phyloP scores from a whole-genome alignment of 2,329 filamentous ascomycete species.

The Saccharata proteae region DNA sequence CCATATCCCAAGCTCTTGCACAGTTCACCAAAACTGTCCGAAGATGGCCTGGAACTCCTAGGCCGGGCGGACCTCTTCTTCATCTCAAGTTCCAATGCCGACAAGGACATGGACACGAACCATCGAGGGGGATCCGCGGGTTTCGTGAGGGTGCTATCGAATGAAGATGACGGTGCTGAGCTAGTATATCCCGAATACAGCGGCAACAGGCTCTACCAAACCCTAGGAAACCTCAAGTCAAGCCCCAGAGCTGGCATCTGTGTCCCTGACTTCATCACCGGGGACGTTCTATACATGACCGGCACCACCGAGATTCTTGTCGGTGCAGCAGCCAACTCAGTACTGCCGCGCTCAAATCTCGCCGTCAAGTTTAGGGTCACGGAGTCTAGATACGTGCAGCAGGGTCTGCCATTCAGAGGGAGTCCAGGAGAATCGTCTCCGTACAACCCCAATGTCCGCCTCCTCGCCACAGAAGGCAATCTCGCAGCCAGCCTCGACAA shows the following conservation, averaged over 20 bases:
- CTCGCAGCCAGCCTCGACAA: conserved; percentile 10
- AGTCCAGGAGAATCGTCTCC: conserved; percentile 39
- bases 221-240: conserved; percentile 60
- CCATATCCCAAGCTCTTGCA: conserved; percentile 43
- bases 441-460: conserved; percentile 66
- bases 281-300: conserved; percentile 62
- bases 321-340: conserved; percentile 46
- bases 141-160: conserved; percentile 57
- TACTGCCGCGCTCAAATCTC: conserved; percentile 60
- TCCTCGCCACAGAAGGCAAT: conserved; percentile 47
- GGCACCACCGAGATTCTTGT: conserved; percentile 56
- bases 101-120: conserved; percentile 68
- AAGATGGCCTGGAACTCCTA: conserved; percentile 47
- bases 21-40: conserved; percentile 35
- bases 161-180: conserved; percentile 33
- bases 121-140: conserved; percentile 64
- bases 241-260: conserved; percentile 58
- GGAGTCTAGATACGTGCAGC: conserved; percentile 48
- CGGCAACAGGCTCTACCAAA: conserved; percentile 75
- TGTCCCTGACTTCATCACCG: conserved; percentile 62
- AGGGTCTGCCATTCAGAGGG: conserved; percentile 58
- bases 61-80: conserved; percentile 63
- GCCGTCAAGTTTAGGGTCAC: conserved; percentile 56
- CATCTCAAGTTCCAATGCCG: conserved; percentile 52
- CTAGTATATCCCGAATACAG: conserved; percentile 75